Evolutionary conservation across 176 grass and related monocot species (phyloP).

Genomic region (Aegilops speltoides): DNA sequence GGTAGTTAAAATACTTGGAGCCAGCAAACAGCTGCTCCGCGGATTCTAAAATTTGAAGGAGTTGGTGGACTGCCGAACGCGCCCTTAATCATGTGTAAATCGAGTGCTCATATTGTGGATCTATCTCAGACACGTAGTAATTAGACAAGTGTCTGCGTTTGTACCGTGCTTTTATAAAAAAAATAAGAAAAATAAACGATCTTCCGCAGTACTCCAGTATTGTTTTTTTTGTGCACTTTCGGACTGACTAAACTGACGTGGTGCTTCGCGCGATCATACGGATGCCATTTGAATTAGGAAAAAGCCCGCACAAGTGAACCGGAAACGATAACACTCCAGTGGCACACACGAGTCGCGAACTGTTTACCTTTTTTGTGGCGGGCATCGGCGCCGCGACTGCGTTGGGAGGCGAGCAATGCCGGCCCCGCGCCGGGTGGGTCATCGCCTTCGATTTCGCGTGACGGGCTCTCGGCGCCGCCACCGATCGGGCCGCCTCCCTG

Average conservation of each 20-base stretch:
- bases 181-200: too few species aligned
- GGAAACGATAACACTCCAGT: not conserved
- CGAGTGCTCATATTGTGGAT: too few species aligned
- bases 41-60: too few species aligned
- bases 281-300: not conserved
- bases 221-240: not conserved
- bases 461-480: not conserved
- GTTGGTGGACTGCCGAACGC: too few species aligned
- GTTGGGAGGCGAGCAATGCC: constrained; percentile 26
- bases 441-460: not conserved
- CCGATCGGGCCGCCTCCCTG: constrained; percentile 14
- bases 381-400: constrained; percentile 26
- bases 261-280: not conserved
- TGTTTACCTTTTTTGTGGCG: constrained; percentile 40
- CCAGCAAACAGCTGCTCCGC: too few species aligned
- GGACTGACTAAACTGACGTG: not conserved
- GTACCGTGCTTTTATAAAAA: too few species aligned
- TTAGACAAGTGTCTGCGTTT: too few species aligned
- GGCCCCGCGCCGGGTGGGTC: not conserved
- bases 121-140: too few species aligned
- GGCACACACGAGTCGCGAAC: not conserved
- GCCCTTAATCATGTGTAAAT: too few species aligned
- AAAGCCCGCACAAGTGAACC: not conserved
- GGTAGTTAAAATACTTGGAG: too few species aligned
- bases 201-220: too few species aligned